phyloP scores from a whole-genome alignment of 106 monocot species.

The Triglochin maritima region DNA sequence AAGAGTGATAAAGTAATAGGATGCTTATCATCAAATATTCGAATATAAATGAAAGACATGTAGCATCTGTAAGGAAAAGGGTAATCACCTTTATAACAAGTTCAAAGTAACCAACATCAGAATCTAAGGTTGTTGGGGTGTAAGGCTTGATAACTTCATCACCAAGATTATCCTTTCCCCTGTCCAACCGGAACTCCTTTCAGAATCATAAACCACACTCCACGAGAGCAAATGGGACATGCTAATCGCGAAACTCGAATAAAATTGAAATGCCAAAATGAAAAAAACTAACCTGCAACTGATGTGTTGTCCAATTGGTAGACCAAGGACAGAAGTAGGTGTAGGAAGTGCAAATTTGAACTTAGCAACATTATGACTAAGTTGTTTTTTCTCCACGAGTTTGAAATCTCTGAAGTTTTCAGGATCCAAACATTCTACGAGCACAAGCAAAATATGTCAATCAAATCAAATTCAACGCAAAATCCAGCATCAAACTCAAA shows the following conservation, averaged over 20 bases:
- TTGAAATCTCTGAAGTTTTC: constrained; percentile 86
- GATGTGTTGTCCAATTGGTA: constrained; percentile 97
- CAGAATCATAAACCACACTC: too few relatives aligned
- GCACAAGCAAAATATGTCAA: too few relatives aligned
- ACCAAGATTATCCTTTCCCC: constrained; percentile 65
- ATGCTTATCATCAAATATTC: too few relatives aligned
- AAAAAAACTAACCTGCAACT: constrained; percentile 69
- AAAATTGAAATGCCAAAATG: not conserved
- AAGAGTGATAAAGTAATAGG: too few relatives aligned
- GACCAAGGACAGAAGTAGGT: constrained; percentile 69
- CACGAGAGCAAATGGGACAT: not conserved
- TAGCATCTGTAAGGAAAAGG: not conserved
- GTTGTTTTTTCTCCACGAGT: constrained; percentile 70
- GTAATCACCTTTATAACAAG: constrained; percentile 83
- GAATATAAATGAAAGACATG: too few relatives aligned
- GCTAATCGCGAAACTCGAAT: not conserved
- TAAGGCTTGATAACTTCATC: constrained; percentile 99
- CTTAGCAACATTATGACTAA: constrained; percentile 97
- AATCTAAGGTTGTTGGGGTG: constrained; percentile 90
- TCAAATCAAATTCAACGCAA: too few relatives aligned
- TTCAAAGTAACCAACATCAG: constrained; percentile 90
- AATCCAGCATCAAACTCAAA: too few relatives aligned
- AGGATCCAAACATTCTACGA: constrained; percentile 72
- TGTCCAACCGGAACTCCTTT: constrained; percentile 9
- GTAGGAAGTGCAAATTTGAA: constrained; percentile 72